These are phyloP conservation scores for Fusarium armeniacum DNA, from an alignment of 2,329 filamentous ascomycete genomes.

Conservation along the genomic window DNA sequence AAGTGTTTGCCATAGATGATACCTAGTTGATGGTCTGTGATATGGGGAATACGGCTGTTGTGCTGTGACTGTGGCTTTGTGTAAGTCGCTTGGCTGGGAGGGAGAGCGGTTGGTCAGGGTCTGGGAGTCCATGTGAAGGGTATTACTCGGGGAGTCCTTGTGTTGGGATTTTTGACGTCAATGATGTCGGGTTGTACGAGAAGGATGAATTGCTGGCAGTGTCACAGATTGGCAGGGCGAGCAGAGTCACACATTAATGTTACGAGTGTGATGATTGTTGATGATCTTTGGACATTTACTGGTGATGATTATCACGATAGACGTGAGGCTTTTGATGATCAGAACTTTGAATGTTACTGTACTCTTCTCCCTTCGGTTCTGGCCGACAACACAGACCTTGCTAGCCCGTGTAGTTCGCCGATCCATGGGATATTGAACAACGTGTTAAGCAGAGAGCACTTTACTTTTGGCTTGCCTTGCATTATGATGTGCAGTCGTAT, in stretches of 20 bases:
- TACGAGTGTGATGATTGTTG: constrained; percentile 2
- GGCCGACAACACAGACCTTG: constrained; percentile 5
- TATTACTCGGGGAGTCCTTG: constrained; percentile 10
- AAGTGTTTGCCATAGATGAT: constrained; percentile 23
- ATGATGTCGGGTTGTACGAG: constrained; percentile 15
- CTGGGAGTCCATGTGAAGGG: background rate
- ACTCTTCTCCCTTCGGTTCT: constrained; percentile 7
- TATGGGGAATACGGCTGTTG: constrained; percentile 15
- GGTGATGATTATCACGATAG: constrained; percentile 16
- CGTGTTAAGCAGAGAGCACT: background rate
- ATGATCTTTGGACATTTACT: constrained; percentile 5
- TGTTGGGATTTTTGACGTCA: constrained; percentile 24
- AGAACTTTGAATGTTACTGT: constrained; percentile 2
- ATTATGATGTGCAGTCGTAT: constrained; percentile 31
- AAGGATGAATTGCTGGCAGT: background rate
- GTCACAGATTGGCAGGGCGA: constrained; percentile 21
- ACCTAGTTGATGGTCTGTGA: background rate
- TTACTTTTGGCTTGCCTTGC: constrained; percentile 2
- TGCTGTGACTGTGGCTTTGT: constrained; percentile 15
- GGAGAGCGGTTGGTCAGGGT: constrained; percentile 22
- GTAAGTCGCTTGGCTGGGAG: constrained; percentile 30
- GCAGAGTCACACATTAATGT: constrained; percentile 4
- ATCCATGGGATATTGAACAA: constrained; percentile 8
- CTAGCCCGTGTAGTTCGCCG: constrained; percentile 1
- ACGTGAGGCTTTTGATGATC: constrained; percentile 36